Evolutionary conservation across 208 protist species (phyloP), one percentile per base, ranked within the genome.

Genomic region (Acanthamoeba royreba): DNA sequence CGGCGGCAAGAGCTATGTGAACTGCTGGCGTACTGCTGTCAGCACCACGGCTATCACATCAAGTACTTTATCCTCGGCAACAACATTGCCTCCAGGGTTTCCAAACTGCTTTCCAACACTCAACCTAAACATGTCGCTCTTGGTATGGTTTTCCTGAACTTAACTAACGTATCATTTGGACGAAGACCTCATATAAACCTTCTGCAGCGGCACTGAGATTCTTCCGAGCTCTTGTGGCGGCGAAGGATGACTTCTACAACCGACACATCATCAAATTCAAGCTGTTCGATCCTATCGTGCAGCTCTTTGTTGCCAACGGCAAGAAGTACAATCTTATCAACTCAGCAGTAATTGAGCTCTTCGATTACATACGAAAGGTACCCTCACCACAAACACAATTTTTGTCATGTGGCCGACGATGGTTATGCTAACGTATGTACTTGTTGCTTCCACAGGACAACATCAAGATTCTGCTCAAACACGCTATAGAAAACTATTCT

Each of bases 281-380:
- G 28, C 88, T 96, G 49, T 97, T 97, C 42, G 81, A 96, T 5
- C 79, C 89, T n/a, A 85, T 97, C 19, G 79, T 97, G 25, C 46
- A 95, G 8, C 43, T 96, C 19, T 95, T 97, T 19, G 88, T 93
- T 33, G 15, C 40, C n/a, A 97, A 97, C 69, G 92, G 90, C 4
- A 43, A 43, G 3, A 92, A 92, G n/a, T 96, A 97, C 90, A 98
- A 98, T 58, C 81, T 98, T 52, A 25, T 98, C 5, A 97, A 97
- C 63, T 97, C 96, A 0, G 94, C 96, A 22, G 72, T 98, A 13
- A 86, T 97, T 19, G 96, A 97, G 15, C 63, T 97, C 28, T 93
- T 97, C 47, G 95, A 97, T 15, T 95, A 93, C 63, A 85, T 96
- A 40, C 86, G 72, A n/a, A 95, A 96, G 61, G 93, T 91, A 89